These are phyloP conservation scores for Scedosporium boydii DNA, from an alignment of 2,329 filamentous ascomycete species.

Conservation along the genomic window DNA sequence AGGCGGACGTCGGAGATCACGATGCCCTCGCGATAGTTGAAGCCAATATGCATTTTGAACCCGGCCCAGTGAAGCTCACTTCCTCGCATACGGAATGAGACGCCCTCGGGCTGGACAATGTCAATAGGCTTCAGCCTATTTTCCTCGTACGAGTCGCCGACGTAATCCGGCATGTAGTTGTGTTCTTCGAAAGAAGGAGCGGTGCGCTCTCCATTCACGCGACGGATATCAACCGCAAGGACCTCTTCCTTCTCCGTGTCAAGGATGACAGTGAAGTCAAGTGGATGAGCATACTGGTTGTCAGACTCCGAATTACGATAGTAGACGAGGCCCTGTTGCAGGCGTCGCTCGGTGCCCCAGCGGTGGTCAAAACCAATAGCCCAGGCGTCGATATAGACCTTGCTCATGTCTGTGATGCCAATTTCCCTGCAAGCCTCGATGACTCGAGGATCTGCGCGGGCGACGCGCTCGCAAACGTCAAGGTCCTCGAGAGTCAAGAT, in stretches of 20 bases:
- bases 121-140: constrained; percentile 65
- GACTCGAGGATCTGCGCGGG: constrained; percentile 70
- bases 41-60: constrained; percentile 86
- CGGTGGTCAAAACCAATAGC: constrained; percentile 91
- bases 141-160: constrained; percentile 67
- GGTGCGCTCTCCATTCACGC: constrained; percentile 60
- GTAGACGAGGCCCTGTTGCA: constrained; percentile 94
- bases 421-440: constrained; percentile 83
- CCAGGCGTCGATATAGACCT: constrained; percentile 94
- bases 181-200: constrained; percentile 72
- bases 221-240: constrained; percentile 75
- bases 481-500: constrained; percentile 77
- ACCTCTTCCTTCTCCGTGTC: constrained; percentile 71
- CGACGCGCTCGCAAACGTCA: constrained; percentile 65
- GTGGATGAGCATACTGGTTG: constrained; percentile 81
- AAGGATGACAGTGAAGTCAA: constrained; percentile 91
- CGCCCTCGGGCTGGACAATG: constrained; percentile 80
- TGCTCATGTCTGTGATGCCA: constrained; percentile 86
- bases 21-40: constrained; percentile 90
- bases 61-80: constrained; percentile 80
- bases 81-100: constrained; percentile 72
- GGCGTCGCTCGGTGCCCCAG: constrained; percentile 65
- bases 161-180: constrained; percentile 58
- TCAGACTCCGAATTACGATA: constrained; percentile 79
- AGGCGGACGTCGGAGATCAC: constrained; percentile 84